Conservation (phyloP, 495 filamentous ascomycete species). For the Talaromyces borbonicus region DNA sequence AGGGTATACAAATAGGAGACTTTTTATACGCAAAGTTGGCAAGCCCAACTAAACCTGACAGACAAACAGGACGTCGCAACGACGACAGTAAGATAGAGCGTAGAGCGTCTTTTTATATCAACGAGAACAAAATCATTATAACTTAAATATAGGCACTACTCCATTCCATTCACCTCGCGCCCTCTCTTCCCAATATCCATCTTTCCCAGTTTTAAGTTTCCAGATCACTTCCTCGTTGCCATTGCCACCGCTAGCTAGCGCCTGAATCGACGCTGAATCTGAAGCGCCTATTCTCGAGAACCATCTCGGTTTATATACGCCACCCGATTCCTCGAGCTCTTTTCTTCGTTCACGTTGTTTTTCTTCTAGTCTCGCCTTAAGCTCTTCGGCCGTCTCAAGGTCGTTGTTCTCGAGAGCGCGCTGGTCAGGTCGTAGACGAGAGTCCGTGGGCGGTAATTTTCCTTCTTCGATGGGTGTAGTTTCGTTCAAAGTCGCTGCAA, state of each 20-base stretch:
- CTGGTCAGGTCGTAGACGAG: slow-evolving; percentile 81
- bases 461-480: slow-evolving; percentile 68
- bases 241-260: slow-evolving; percentile 8
- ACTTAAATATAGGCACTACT: slow-evolving; percentile 62
- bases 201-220: slow-evolving; percentile 68
- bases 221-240: slow-evolving; percentile 64
- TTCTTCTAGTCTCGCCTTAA: slow-evolving; percentile 80
- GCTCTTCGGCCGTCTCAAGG: slow-evolving; percentile 71
- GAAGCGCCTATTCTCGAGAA: slow-evolving; percentile 52
- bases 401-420: slow-evolving; percentile 73
- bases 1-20: no score
- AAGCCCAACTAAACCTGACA: no score
- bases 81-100: no score
- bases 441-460: slow-evolving; percentile 69
- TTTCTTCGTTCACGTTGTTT: slow-evolving; percentile 66
- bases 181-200: slow-evolving; percentile 89
- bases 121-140: slow-evolving; percentile 12
- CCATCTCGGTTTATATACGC: slow-evolving; percentile 67
- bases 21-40: no score
- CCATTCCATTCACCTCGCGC: slow-evolving; percentile 57
- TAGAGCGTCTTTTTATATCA: no score
- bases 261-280: slow-evolving; percentile 15
- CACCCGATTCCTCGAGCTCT: slow-evolving; percentile 62
- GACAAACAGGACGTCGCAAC: no score
- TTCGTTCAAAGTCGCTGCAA: slow-evolving; percentile 82